Evolutionary conservation across 176 grass and related monocot species (phyloP).

Genomic region (Oryza glaberrima): DNA sequence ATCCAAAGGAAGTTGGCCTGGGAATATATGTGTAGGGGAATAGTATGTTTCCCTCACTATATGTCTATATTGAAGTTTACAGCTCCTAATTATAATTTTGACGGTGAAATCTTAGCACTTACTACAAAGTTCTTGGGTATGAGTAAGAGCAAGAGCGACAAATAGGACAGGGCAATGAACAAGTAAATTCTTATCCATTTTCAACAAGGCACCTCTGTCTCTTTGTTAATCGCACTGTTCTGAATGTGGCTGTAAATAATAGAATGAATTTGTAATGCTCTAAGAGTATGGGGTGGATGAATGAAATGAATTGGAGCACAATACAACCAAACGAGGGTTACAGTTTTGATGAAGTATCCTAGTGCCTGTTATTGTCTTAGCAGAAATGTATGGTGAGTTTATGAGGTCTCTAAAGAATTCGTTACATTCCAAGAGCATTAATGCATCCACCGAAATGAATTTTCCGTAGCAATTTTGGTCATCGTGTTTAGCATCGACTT

Average conservation of each 20-base stretch:
- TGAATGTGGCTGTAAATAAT: not conserved
- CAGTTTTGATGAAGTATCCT: too few relatives aligned
- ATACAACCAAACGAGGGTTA: not conserved
- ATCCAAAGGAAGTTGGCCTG: conserved; percentile 74
- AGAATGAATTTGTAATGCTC: not conserved
- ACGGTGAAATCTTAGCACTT: too few relatives aligned
- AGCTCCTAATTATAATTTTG: too few relatives aligned
- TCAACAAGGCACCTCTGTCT: too few relatives aligned
- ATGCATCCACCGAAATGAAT: not conserved
- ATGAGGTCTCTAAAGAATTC: not conserved
- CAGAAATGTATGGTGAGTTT: not conserved
- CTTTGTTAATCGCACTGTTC: not conserved
- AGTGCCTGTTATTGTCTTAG: not conserved
- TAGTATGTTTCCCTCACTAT: not conserved
- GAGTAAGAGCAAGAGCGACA: not conserved
- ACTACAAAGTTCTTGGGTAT: not conserved
- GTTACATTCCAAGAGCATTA: not conserved
- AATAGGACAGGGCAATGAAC: too few relatives aligned
- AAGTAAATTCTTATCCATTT: too few relatives aligned
- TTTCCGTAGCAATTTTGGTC: not conserved
- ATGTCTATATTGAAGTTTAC: too few relatives aligned
- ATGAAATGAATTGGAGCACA: not conserved
- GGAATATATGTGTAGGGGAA: conserved; percentile 80
- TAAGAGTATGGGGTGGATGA: not conserved
- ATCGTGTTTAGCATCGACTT: not conserved